Base-by-base conservation (phyloP, 2,329 filamentous ascomycete species). In the Leptoxyphium fumago region DNA sequence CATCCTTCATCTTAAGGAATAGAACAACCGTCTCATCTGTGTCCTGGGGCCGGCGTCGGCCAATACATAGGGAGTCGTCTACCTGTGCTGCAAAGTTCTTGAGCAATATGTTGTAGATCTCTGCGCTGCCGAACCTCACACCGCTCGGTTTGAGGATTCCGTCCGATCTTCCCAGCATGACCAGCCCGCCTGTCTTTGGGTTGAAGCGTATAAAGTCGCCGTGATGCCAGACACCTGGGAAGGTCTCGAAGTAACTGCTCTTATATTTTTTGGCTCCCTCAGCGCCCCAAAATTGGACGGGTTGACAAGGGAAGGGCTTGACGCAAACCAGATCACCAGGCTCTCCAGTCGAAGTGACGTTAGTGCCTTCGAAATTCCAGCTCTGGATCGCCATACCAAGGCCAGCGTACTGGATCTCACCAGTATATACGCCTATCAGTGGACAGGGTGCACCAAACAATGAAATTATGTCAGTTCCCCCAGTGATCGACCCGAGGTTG, bases 381-480 rank as follows among this genome's bases (percentile, higher is more conserved):
- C 68, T 68, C 46, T 65, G 62, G 15, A 71, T 66, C 3, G 67
- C 66, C 69, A 72, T 72, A 38, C 69, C 69, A 1, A 72, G 62
- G 10, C 69, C 69, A 1, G 67, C 58, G 13, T 60, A 63, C 53
- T 72, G 69, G 42, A 72, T 71, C 45, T 72, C 69, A 48, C 69
- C 69, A 45, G 64, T 61, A 52, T 69, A 68, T 26, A 72, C 69
- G 9, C 69, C 67, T 7, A 64, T 53, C 3, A 72, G 59, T 1
- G 68, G 69, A 44, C 82, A 89, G 0, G 87, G 84, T 0, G 85
- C 81, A 38, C 88, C 89, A 56, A 96, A 98, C 29, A 96, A 76
- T 1, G 88, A 94, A 51, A 96, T 85, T 55, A 96, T 96, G 60
- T 98, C 91, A 2, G 89, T 96, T 41, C 89, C 91, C 32, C 91